Evolutionary conservation across 768 basidiomycete species (phyloP).

Genomic region (Russula compacta): DNA sequence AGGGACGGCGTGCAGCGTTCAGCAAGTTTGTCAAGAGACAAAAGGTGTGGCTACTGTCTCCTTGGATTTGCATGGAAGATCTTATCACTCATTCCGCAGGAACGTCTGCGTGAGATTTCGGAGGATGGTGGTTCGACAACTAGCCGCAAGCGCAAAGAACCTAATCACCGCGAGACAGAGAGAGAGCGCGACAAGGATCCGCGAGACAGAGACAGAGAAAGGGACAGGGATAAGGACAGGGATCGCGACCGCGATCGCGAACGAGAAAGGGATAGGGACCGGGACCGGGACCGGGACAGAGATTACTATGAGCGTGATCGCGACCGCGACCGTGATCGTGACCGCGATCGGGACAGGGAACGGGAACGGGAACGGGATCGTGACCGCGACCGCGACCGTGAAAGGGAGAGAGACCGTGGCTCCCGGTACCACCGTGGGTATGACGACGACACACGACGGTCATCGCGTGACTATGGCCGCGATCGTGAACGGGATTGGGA

Average conservation of each 20-base stretch:
- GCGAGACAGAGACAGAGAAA: slow-evolving; percentile 29
- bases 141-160: slow-evolving; percentile 75
- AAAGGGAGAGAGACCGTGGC: slow-evolving; percentile 12
- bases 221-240: slow-evolving; percentile 30
- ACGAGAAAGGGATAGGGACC: slow-evolving; percentile 25
- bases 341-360: slow-evolving; percentile 27
- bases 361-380: slow-evolving; percentile 28
- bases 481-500: slow-evolving; percentile 28
- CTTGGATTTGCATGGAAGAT: background rate
- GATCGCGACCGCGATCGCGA: slow-evolving; percentile 29
- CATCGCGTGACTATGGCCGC: slow-evolving; percentile 22
- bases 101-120: slow-evolving; percentile 65
- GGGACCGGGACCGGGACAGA: slow-evolving; percentile 17
- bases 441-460: slow-evolving; percentile 13
- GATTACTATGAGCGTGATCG: slow-evolving; percentile 17
- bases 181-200: slow-evolving; percentile 33
- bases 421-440: slow-evolving; percentile 20
- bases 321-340: slow-evolving; percentile 18
- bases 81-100: slow-evolving; percentile 33
- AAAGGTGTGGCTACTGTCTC: slow-evolving; percentile 43
- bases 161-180: slow-evolving; percentile 27
- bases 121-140: slow-evolving; percentile 78
- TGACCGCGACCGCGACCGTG: slow-evolving; percentile 21
- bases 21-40: slow-evolving; percentile 84
- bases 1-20: slow-evolving; percentile 74